Base-by-base conservation (phyloP, 441 rosid species). In the Brassica hybrid region DNA sequence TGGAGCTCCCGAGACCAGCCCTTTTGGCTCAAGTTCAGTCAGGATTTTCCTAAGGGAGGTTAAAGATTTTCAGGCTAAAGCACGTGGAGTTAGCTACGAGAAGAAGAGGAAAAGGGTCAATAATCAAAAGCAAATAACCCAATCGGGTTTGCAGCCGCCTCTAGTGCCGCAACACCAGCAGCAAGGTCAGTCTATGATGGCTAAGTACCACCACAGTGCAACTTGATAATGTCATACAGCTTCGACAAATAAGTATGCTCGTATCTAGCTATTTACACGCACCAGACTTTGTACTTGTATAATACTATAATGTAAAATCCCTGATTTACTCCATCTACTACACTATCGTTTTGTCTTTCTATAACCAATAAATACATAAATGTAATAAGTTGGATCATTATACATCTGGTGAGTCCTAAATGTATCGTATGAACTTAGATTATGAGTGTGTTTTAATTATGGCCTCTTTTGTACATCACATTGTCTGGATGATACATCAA, bases 21-120 rank as follows among this genome's bases (percentile, higher is more conserved):
- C 84, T 0, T 81, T 81, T 7, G 84, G 82, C 43, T 79, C 82
- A 65, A 79, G 79, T 9, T 76, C 84, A 10, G 84, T 78, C 2
- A 74, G 84, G 62, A 56, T 81, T 41, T 81, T 50, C 60, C 84
- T 78, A 27, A 73, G 82, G n/a, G 82, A 78, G 41, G 84, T 81
- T 13, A 71, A 82, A 64, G 84, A 81, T 50, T 81, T 74, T 12
- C 84, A 81, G 25, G 78, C 84, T 7, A 81, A 74, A 77, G 82
- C 84, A 18, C 78, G 84, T 0, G 84, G 84, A 0, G 78, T 81
- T 70, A 81, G 81, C 76, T 81, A 81, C 48, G 79, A 81, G 14
- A 81, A 81, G 71, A 81, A 81, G 79, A 74, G 84, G 57, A 81
- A 81, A 69, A 79, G 82, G 59, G 75, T 69, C 21, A 52, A 52